Evolutionary conservation across 495 filamentous ascomycete genomes (phyloP), one percentile per base, ranked within the genome.

Genomic region (Stereocaulon alpinum): DNA sequence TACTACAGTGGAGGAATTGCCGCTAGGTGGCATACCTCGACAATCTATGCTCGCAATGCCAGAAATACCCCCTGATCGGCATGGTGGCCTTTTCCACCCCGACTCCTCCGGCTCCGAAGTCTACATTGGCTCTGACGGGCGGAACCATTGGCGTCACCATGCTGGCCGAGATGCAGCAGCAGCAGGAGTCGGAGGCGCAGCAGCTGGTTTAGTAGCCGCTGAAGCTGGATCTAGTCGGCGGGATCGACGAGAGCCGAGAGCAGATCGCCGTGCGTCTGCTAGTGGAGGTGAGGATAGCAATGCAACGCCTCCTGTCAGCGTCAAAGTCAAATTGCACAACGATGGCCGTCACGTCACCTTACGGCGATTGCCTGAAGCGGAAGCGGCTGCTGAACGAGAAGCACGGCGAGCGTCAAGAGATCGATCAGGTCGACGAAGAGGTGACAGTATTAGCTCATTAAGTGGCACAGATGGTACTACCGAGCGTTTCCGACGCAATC

Each of bases 321-420:
- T 94, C 52, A 89, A 89, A 71, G 77, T 95, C 29, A 85, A 86
- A 68, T 83, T 91, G 73, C 84, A 89, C 71, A 80, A 84, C 55
- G 86, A 95, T 64, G 84, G 87, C 56, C 80, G 84, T 37, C 86
- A 89, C 64, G 84, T 95, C 49, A 95, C 90, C 12, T 76, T 96
- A 20, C 81, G 89, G 24, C 78, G 87, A 30, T 72, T 96, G 14
- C 88, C 85, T 9, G 88, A 92, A 62, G 82, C 89, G 68, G 90
- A 95, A 77, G 85, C 86, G 4, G 84, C 82, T 12, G 80, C 80
- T 14, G 78, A 76, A 47, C 78, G 83, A 43, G 79, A 81, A 61
- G 74, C 77, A 14, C 73, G 80, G 44, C 74, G 81, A 10, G 52
- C 76, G 76, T 56, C 71, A 72, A 56, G 63, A 73, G 40, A 72